Percentiles rank a stretch among this genome's conserved stretches.
These are phyloP conservation scores for Phragmites australis DNA, from an alignment of 176 grass and related monocot species.

Conservation along the genomic window DNA sequence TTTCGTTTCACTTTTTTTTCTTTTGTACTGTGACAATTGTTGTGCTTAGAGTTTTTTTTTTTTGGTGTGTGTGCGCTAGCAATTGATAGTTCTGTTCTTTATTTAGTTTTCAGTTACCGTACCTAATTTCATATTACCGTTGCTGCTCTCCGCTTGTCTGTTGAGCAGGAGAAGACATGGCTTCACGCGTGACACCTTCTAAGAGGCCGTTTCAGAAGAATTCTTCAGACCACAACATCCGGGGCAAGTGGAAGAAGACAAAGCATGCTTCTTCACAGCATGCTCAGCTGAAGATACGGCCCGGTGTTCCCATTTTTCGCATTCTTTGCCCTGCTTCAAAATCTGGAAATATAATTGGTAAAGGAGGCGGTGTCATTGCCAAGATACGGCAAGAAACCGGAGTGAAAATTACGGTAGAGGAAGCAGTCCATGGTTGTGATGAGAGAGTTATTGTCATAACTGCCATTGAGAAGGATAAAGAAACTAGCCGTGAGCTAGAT, in stretches of 20 bases:
- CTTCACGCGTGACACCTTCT: conserved; percentile 52
- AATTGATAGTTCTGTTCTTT: neutral
- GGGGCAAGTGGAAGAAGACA: conserved; percentile 75
- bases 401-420: conserved; percentile 76
- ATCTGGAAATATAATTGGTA: conserved; percentile 87
- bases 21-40: neutral
- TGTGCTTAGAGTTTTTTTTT: neutral
- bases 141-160: conserved; percentile 9
- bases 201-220: conserved; percentile 79
- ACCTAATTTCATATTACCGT: neutral
- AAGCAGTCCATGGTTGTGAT: conserved; percentile 53
- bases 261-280: conserved; percentile 36
- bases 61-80: neutral
- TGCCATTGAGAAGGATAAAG: conserved; percentile 42
- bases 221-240: conserved; percentile 44
- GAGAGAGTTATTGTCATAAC: conserved; percentile 82
- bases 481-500: conserved; percentile 34
- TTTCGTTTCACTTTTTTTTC: too few species aligned
- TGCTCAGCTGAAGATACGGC: conserved; percentile 45
- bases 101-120: neutral
- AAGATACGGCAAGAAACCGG: conserved; percentile 77
- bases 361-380: conserved; percentile 64
- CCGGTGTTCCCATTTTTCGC: conserved; percentile 57
- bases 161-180: conserved; percentile 43
- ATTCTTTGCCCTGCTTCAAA: conserved; percentile 76